A percentile compares a stretch with the other conserved stretches of the same genome.
Evolutionary conservation across 2,329 filamentous ascomycete species (phyloP).

Genomic region (Colletotrichum sp.): DNA sequence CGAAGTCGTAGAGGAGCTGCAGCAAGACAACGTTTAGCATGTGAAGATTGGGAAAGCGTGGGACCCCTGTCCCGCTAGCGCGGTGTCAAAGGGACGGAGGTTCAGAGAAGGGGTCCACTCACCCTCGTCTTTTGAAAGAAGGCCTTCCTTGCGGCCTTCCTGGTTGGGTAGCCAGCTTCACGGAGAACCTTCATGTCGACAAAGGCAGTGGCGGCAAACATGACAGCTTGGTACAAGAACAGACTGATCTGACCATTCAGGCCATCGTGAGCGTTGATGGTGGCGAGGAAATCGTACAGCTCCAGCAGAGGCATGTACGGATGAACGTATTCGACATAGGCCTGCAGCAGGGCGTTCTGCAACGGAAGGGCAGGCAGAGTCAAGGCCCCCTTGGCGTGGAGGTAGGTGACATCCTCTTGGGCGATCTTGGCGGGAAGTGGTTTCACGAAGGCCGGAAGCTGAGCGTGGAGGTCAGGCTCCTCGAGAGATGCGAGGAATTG

Average conservation of each 20-base stretch:
- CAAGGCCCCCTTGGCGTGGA: constrained; percentile 84
- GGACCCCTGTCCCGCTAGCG: neutral
- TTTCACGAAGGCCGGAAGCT: constrained; percentile 75
- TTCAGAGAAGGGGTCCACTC: constrained; percentile 38
- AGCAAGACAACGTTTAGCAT: constrained; percentile 22
- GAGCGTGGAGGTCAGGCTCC: constrained; percentile 47
- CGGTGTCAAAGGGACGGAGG: neutral
- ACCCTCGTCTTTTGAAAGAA: constrained; percentile 91
- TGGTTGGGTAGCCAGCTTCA: constrained; percentile 76
- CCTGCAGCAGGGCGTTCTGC: constrained; percentile 81
- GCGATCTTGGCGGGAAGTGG: constrained; percentile 79
- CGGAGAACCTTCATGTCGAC: constrained; percentile 80
- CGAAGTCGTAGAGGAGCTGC: constrained; percentile 89
- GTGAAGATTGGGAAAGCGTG: constrained; percentile 24
- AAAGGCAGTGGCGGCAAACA: constrained; percentile 92
- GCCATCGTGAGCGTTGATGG: constrained; percentile 71
- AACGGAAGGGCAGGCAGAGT: constrained; percentile 73
- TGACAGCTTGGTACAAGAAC: constrained; percentile 89
- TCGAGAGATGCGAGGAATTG: constrained; percentile 54
- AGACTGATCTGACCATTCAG: constrained; percentile 77
- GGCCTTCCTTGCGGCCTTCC: constrained; percentile 83
- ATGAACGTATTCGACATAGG: constrained; percentile 89
- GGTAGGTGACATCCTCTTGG: constrained; percentile 81
- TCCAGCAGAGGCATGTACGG: constrained; percentile 93
- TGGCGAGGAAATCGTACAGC: constrained; percentile 62